Evolutionary conservation across 1,284 basidiomycete genomes (phyloP).

Genomic region (Pseudozyma hubeiensis): DNA sequence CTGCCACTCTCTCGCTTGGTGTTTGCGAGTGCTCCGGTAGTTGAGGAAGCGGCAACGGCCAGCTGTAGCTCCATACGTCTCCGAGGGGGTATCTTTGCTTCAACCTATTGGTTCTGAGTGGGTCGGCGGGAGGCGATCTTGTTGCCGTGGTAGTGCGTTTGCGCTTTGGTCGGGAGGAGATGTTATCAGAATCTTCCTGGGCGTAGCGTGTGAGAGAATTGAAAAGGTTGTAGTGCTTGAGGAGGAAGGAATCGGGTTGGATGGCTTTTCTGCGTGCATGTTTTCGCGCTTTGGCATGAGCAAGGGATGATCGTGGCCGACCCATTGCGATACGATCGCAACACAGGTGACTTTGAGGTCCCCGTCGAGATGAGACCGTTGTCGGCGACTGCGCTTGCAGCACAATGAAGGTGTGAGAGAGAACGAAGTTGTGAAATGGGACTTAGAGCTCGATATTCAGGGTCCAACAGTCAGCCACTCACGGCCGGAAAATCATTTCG

Average conservation of each 20-base stretch:
- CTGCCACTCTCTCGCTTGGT: constrained; percentile 6
- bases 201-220: constrained; percentile 30
- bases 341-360: too few species aligned
- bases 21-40: constrained; percentile 10
- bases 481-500: constrained; percentile 27
- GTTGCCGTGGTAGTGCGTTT: not conserved
- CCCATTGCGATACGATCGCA: not conserved
- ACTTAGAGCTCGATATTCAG: constrained; percentile 9
- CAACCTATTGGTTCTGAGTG: constrained; percentile 3
- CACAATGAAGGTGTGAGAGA: too few species aligned
- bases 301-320: constrained; percentile 4
- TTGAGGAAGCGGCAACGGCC: constrained; percentile 18
- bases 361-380: too few species aligned
- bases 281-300: constrained; percentile 1
- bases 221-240: constrained; percentile 32
- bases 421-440: not conserved
- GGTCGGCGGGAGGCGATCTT: not conserved
- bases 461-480: constrained; percentile 13
- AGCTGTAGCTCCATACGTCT: constrained; percentile 10
- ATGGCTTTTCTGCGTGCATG: constrained; percentile 13
- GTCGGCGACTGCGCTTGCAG: too few species aligned
- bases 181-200: not conserved
- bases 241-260: constrained; percentile 16
- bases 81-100: constrained; percentile 16
- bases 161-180: not conserved